phyloP scores from a whole-genome alignment of 805 yeast genomes.

The Kluyveromyces siamensis region DNA sequence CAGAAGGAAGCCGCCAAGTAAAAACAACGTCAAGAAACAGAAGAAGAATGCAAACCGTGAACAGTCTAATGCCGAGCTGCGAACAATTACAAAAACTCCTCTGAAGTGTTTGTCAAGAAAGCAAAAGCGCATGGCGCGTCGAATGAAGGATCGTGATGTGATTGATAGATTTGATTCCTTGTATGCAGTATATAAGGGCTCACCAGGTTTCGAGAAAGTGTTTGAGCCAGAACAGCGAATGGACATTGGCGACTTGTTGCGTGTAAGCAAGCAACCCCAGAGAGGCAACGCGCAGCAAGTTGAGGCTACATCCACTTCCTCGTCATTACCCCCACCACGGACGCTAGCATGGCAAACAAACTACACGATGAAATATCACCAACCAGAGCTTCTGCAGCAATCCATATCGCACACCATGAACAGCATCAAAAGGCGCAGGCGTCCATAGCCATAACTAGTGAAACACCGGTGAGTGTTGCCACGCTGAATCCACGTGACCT shows the following conservation, averaged over 20 bases:
- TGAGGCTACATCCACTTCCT: neutral
- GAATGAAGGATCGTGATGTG: neutral
- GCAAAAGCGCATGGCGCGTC: neutral
- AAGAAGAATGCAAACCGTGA: neutral
- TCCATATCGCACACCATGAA: neutral
- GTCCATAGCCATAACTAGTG: neutral
- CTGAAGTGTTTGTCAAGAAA: constrained; percentile 7
- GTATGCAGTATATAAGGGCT: constrained; percentile 17
- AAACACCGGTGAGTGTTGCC: no score
- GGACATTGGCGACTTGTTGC: constrained; percentile 21
- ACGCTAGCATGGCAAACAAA: constrained; percentile 3
- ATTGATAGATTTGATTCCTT: neutral
- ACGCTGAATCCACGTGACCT: neutral
- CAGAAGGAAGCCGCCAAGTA: neutral
- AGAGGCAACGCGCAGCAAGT: constrained; percentile 14
- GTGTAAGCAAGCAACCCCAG: constrained; percentile 18
- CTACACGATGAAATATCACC: constrained; percentile 1
- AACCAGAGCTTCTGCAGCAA: neutral
- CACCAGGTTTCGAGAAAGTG: constrained; percentile 25
- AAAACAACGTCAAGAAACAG: neutral
- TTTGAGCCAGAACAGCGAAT: constrained; percentile 18
- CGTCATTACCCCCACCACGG: constrained; percentile 7
- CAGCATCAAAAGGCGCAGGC: neutral
- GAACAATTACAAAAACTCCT: constrained; percentile 2
- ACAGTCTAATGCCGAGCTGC: neutral